Base-by-base conservation (phyloP, 1,284 basidiomycete species). In the Fomitopsis betulina region DNA sequence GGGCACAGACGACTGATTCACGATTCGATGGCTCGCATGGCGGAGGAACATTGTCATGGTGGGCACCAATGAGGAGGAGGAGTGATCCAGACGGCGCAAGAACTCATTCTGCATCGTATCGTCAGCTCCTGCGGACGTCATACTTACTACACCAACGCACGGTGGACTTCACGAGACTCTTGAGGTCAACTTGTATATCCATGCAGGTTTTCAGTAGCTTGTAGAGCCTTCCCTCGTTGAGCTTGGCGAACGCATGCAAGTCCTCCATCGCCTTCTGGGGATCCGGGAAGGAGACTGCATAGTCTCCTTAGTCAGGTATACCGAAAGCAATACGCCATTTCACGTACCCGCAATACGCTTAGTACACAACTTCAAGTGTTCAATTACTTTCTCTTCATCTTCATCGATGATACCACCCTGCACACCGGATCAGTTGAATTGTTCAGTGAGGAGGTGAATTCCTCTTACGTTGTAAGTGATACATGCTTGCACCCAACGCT, bases 401-500 rank as follows among this genome's bases (percentile, higher is more conserved):
- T 87, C 81, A 63, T 96, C 93, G 51, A 94, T 91, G 27, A 93
- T 79, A 2, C 94, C 94, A 3, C 93, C 93, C 93, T 94, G 61
- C 17, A 35, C 42, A 35, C 52, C 49, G n/a, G 6, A 17, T 49
- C 12, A 25, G 21, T 7, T 21, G 6, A 2, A 23, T 21, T 15
- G 37, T 3, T 37, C 7, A 17, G 1, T 2, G 7, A 9, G 10
- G 27, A 54, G 9, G 32, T 32, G 21, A 15, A 5, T 73, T 15
- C n/a, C 4, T 75, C 88, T 60, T 62, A 94, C 94, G 67, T 96
- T 96, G 68, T 94, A 84, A 50, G 84, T 79, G 59, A 91, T 81
- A 67, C 91, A 95, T 38, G 77, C 76, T 21, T 86, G 77, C 17
- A 95, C 60, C 71, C 85, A 94, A 61, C 81, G 73, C 56, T 89